A percentile compares a stretch with the other conserved stretches of the same genome.
Conservation (phyloP, 2,329 filamentous ascomycete genomes). For the Diatrype stigma region DNA sequence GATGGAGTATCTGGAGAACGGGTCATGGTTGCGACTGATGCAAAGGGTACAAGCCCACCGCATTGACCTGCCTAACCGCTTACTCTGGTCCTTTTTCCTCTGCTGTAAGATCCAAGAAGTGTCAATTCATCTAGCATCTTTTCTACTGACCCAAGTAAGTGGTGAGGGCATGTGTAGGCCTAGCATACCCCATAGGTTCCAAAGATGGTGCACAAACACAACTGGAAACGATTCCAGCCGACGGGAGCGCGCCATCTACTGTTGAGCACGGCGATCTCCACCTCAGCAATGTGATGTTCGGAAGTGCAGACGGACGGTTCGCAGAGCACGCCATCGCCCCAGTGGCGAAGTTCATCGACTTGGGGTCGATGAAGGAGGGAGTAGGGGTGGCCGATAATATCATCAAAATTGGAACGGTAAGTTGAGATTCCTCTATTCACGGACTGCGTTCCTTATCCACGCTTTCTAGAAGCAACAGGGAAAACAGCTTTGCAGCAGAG, state of each 20-base stretch:
- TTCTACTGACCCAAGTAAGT: not conserved
- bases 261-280: not conserved
- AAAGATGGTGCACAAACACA: not conserved
- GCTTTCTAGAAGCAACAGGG: no score
- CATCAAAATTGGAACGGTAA: not conserved
- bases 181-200: not conserved
- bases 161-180: not conserved
- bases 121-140: not conserved
- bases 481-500: no score
- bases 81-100: not conserved
- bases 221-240: not conserved
- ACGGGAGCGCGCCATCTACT: not conserved
- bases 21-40: not conserved
- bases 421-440: no score
- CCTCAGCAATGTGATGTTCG: not conserved
- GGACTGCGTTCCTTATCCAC: no score
- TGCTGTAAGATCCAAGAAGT: not conserved
- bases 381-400: not conserved
- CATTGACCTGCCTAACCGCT: not conserved
- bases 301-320: not conserved
- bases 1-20: constrained; percentile 2
- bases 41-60: not conserved
- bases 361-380: not conserved
- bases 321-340: not conserved
- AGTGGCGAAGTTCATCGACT: not conserved